Conservation (phyloP, 2,329 filamentous ascomycete genomes). For the Clonostachys rhizophaga region DNA sequence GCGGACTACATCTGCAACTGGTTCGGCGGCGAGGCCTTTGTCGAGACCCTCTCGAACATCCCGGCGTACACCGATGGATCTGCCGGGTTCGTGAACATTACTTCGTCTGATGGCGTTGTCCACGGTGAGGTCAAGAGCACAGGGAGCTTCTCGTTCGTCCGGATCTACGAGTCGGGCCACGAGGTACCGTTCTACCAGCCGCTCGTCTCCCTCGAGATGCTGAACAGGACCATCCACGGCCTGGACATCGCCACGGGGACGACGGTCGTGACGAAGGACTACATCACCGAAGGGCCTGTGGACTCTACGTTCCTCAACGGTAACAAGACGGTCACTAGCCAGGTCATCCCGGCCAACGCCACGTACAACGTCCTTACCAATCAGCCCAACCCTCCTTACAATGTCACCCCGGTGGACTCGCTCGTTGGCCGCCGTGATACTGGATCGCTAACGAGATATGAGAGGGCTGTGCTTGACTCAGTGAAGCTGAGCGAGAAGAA, state of each 20-base stretch:
- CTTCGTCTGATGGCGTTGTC: neutral
- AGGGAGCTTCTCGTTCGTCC: slow-evolving; percentile 7
- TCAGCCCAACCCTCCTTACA: too few relatives aligned
- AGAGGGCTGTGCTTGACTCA: too few relatives aligned
- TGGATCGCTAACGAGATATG: too few relatives aligned
- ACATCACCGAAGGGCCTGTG: too few relatives aligned
- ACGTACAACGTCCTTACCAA: too few relatives aligned
- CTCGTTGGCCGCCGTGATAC: too few relatives aligned
- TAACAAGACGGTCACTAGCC: too few relatives aligned
- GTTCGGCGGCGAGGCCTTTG: slow-evolving; percentile 97
- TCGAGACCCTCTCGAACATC: slow-evolving; percentile 80
- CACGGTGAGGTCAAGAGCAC: slow-evolving; percentile 5
- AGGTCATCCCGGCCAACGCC: too few relatives aligned
- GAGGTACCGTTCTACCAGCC: slow-evolving; percentile 7
- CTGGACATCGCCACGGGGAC: slow-evolving; percentile 1
- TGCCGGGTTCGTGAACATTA: slow-evolving; percentile 56
- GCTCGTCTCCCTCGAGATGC: slow-evolving; percentile 4
- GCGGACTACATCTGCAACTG: slow-evolving; percentile 95
- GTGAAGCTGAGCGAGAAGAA: too few relatives aligned
- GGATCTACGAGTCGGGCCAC: slow-evolving; percentile 6
- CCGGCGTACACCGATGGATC: slow-evolving; percentile 70
- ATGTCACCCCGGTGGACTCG: too few relatives aligned
- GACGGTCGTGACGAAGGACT: too few relatives aligned
- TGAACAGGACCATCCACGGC: slow-evolving; percentile 7
- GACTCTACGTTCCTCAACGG: too few relatives aligned